Percentiles rank a stretch among this genome's conserved stretches.
phyloP scores from a whole-genome alignment of 2,329 filamentous ascomycete genomes.

The Beauveria pseudobassiana region DNA sequence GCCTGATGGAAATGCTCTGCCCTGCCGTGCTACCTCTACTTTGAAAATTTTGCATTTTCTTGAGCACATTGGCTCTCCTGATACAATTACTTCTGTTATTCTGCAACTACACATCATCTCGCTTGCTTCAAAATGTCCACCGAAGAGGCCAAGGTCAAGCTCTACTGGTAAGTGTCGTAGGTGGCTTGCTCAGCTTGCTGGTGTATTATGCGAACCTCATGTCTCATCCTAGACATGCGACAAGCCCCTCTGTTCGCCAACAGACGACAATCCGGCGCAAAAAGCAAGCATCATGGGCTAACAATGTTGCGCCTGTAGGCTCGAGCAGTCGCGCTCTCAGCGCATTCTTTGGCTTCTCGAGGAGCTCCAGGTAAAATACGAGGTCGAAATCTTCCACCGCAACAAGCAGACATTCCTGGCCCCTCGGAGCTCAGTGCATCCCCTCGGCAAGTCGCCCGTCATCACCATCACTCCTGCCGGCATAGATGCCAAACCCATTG shows the following conservation, averaged over 20 bases:
- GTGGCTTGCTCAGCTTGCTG: background rate
- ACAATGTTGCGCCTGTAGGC: constrained; percentile 45
- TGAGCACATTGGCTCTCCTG: background rate
- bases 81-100: background rate
- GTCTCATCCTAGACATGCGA: background rate
- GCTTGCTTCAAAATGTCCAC: background rate
- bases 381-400: constrained; percentile 73
- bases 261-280: background rate
- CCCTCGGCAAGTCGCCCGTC: constrained; percentile 80
- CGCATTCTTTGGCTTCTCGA: constrained; percentile 81
- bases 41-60: background rate
- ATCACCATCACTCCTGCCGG: constrained; percentile 52
- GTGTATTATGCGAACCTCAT: background rate
- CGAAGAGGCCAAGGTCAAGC: constrained; percentile 46
- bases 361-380: constrained; percentile 71
- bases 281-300: background rate
- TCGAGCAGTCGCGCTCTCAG: constrained; percentile 74
- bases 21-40: background rate
- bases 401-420: constrained; percentile 55
- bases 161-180: constrained; percentile 48
- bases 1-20: background rate
- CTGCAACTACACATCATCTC: background rate
- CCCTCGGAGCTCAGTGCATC: constrained; percentile 71
- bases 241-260: background rate
- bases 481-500: constrained; percentile 34